Conservation (phyloP, 768 basidiomycete genomes). For the Imleria badia region DNA sequence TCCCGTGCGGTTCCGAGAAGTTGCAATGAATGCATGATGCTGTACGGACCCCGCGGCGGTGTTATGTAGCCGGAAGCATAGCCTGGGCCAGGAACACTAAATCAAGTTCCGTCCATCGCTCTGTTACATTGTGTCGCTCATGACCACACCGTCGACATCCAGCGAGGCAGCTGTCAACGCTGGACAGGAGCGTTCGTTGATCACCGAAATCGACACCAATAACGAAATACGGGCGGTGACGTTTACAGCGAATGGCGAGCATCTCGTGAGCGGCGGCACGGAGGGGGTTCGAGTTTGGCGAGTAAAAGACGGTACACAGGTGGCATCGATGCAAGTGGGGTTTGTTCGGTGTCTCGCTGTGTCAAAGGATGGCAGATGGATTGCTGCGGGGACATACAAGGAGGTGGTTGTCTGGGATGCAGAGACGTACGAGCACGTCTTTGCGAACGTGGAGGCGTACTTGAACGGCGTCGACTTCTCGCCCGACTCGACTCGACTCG, state of each 20-base stretch:
- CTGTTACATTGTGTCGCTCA: not conserved
- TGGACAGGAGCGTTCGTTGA: not conserved
- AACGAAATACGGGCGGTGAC: not conserved
- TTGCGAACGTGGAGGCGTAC: not conserved
- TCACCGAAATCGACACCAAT: not conserved
- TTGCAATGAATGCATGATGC: no score
- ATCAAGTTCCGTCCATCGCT: not conserved
- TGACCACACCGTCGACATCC: not conserved
- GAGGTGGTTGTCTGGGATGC: slow-evolving; percentile 1
- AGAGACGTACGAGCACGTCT: not conserved
- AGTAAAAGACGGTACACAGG: not conserved
- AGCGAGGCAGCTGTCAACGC: not conserved
- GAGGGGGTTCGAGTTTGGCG: not conserved
- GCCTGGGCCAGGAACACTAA: no score
- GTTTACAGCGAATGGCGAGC: not conserved
- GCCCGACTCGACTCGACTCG: not conserved
- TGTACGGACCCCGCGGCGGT: no score
- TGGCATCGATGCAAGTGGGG: not conserved
- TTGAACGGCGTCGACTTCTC: slow-evolving; percentile 4
- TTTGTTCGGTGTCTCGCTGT: slow-evolving; percentile 2
- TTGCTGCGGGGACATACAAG: slow-evolving; percentile 1
- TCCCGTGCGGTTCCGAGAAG: no score
- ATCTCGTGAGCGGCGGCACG: not conserved
- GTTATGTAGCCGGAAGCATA: no score
- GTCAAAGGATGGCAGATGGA: slow-evolving; percentile 3